Evolutionary conservation across 2,329 filamentous ascomycete species (phyloP).

Genomic region (Nectriaceae sp.): DNA sequence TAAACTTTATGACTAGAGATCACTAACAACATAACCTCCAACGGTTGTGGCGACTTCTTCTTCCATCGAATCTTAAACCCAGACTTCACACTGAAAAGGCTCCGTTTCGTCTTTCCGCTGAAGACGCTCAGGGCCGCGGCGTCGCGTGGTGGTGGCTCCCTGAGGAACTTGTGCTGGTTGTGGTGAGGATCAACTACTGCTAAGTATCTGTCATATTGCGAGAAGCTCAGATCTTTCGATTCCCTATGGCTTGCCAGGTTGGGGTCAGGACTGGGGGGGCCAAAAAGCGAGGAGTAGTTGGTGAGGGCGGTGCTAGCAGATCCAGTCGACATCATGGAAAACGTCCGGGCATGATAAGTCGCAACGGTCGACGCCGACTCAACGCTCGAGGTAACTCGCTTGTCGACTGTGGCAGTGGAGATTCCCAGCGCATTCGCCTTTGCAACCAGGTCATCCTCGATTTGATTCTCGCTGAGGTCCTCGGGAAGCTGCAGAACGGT

Average conservation of each 20-base stretch:
- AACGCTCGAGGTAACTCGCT: slow-evolving; percentile 40
- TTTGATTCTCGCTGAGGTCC: slow-evolving; percentile 39
- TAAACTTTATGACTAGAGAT: slow-evolving; percentile 4
- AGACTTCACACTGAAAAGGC: slow-evolving; percentile 48
- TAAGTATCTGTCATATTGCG: slow-evolving; percentile 55
- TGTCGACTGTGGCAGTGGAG: slow-evolving; percentile 31
- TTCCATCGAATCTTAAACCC: slow-evolving; percentile 46
- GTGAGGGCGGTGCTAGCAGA: slow-evolving; percentile 45
- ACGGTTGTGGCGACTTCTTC: slow-evolving; percentile 37
- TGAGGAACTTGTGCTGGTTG: slow-evolving; percentile 44
- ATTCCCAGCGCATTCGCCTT: slow-evolving; percentile 40
- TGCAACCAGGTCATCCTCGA: slow-evolving; percentile 40
- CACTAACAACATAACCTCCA: slow-evolving; percentile 35
- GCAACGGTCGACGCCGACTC: slow-evolving; percentile 45
- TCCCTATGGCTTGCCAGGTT: slow-evolving; percentile 26
- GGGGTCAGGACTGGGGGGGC: slow-evolving; percentile 24
- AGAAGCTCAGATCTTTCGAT: slow-evolving; percentile 47
- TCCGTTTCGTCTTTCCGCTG: slow-evolving; percentile 46
- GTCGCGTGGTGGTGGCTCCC: slow-evolving; percentile 32
- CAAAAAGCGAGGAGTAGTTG: slow-evolving; percentile 44
- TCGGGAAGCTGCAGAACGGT: slow-evolving; percentile 40
- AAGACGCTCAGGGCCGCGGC: slow-evolving; percentile 42
- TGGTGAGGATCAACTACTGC: slow-evolving; percentile 45
- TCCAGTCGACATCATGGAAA: slow-evolving; percentile 45
- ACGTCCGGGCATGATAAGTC: slow-evolving; percentile 44